Base-by-base conservation (phyloP, 441 rosid genomes). In the Adansonia madagascariensis region DNA sequence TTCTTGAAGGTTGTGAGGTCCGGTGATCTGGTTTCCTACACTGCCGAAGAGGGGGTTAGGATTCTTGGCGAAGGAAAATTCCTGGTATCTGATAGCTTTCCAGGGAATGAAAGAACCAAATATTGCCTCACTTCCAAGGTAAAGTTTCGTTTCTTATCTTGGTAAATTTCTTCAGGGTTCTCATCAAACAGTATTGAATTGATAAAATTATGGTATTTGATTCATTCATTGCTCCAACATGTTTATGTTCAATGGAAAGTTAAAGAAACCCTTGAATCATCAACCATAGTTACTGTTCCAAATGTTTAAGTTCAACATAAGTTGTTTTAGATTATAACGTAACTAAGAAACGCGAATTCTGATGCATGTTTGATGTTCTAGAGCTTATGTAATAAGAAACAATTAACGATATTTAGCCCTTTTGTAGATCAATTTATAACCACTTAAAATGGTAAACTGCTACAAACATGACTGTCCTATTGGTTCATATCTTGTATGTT, bases 111-210 rank as follows among this genome's bases (percentile, higher is more conserved):
- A 66, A 92, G 99, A 81, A 94, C 97, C 75, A 95, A 95, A 87
- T 95, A 94, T 83, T 95, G 99, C 64, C 98, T 95, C 79, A 89
- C 98, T 75, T 95, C 99, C 20, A 95, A 95, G 98, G 99, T 92
- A 79, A 71, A 75, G 24, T n/a, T 50, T 60, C 57, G 0, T 22
- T 47, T 63, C 20, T 35, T 4, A 14, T 41, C 4, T 3, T 59
- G 6, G 35, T 59, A 22, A 14, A 62, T 62, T 62, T 12, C 44
- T 62, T 62, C 67, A 62, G 39, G 46, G 67, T 62, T 62, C 43
- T 62, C 14, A 18, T 62, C 67, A 62, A 62, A 14, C 15, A 62
- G 67, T 6, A 31, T 59, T 59, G 14, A 59, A 20, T 10, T 59
- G 63, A 59, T 59, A 59, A 1, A 10, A 22, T 59, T 59, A 57